Base-by-base conservation (phyloP, 495 filamentous ascomycete species). In the Astrothelium subdiscretum region DNA sequence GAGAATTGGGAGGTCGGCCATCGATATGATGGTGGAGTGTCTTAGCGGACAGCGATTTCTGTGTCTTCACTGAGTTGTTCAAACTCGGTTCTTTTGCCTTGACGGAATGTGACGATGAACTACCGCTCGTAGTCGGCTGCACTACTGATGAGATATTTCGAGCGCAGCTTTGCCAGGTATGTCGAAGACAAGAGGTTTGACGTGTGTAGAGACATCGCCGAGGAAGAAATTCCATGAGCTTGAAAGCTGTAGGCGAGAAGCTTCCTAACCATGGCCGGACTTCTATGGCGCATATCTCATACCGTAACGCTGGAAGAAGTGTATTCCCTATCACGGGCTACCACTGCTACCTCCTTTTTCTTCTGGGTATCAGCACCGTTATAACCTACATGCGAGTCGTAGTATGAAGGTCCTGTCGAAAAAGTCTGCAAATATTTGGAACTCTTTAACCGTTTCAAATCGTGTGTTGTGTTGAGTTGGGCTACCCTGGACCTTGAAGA, bases 1-100 rank as follows among this genome's bases (percentile, higher is more conserved):
- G 57, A 0, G 71, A 31, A 1, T 73, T 84, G 0, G 91, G 85
- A 4, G 77, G 72, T 58, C 70, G 61, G 6, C 20, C 48, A 0
- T 54, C 48, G 24, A 54, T 6, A 29, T 54, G 29, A 20, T 54
- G 20, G 48, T 54, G 48, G 24, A 54, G 48, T 10, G 48, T 27
- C 8, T 54, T 8, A 18, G 5, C 20, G 3, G 42, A n/a, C 3
- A n/a, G 8, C 8, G 18, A 48, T 48, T 4, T 18, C 42, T 48
- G 42, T 3, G 13, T 10, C 13, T 48, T 20, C 18, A 18, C 3
- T 3, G 42, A 3, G 20, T 4, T 20, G 13, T 48, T n/a, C 13
- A n/a, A 48, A n/a, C 42, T 48, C 20, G 5, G 13, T 20, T 8
- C 8, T 20, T 10, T n/a, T 3, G 42, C 48, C 5, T 2, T 20